Conservation (phyloP, 352 stramenopile genomes). For the Pythium chondricola region DNA sequence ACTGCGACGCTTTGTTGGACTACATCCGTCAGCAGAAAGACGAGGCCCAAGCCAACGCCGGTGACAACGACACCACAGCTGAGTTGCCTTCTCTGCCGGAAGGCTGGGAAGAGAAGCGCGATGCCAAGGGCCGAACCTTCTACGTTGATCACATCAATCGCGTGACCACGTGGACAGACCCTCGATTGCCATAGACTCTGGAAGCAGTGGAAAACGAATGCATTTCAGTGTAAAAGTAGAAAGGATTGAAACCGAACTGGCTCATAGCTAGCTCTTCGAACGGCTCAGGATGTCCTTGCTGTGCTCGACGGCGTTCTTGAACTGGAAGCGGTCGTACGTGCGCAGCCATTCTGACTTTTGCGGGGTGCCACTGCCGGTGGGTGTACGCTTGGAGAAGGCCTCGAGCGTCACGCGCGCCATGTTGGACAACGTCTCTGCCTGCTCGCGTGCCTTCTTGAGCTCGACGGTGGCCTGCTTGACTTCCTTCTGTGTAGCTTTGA, state of each 20-base stretch:
- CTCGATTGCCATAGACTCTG: too few relatives aligned
- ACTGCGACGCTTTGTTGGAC: conserved; percentile 58
- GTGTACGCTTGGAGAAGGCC: conserved; percentile 33
- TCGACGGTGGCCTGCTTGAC: conserved; percentile 55
- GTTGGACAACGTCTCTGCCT: conserved; percentile 70
- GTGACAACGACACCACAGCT: conserved; percentile 1
- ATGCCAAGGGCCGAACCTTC: conserved; percentile 60
- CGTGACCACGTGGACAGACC: conserved; percentile 65
- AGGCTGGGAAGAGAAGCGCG: conserved; percentile 66
- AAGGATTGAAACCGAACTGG: too few relatives aligned
- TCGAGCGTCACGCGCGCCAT: conserved; percentile 65
- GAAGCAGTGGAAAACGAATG: too few relatives aligned
- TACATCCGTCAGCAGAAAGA: conserved; percentile 73
- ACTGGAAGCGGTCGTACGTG: conserved; percentile 57
- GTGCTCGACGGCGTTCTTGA: conserved; percentile 62
- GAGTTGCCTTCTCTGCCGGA: conserved; percentile 31
- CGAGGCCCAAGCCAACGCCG: conserved; percentile 13
- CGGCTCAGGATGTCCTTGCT: conserved; percentile 42
- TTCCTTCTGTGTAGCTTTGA: conserved; percentile 69
- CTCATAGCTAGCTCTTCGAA: too few relatives aligned
- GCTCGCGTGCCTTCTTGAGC: conserved; percentile 65
- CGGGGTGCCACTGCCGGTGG: neutral
- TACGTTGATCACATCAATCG: conserved; percentile 76
- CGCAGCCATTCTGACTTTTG: conserved; percentile 45
- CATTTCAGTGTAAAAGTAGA: too few relatives aligned